Evolutionary conservation across 805 yeast species (phyloP).

Genomic region (Saccharomycopsis guyanensis): DNA sequence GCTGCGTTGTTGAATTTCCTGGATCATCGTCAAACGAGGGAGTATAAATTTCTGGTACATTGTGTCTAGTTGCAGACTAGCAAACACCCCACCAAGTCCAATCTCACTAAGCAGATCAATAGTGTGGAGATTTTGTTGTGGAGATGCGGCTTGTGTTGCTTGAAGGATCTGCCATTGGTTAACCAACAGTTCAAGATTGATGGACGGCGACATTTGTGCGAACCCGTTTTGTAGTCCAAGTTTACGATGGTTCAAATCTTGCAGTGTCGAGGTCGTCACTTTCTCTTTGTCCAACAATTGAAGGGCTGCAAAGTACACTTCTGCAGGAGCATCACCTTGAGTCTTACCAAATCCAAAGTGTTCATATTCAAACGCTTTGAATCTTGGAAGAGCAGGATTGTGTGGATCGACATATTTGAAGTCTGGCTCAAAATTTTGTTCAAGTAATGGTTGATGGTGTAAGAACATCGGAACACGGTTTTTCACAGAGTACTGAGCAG

Average conservation of each 20-base stretch:
- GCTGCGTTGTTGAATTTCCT: constrained; percentile 3
- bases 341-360: constrained; percentile 35
- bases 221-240: constrained; percentile 30
- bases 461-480: constrained; percentile 25
- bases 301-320: constrained; percentile 31
- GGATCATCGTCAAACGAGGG: constrained; percentile 2
- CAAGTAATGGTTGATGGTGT: constrained; percentile 26
- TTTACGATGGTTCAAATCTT: constrained; percentile 1
- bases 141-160: neutral
- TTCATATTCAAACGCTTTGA: constrained; percentile 30
- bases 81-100: neutral
- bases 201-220: constrained; percentile 27
- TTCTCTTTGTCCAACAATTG: constrained; percentile 26
- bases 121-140: neutral
- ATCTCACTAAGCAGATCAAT: neutral
- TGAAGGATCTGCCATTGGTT: constrained; percentile 33
- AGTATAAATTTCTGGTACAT: constrained; percentile 11
- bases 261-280: constrained; percentile 2
- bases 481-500: constrained; percentile 25
- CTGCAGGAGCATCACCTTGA: constrained; percentile 30
- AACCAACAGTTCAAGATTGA: constrained; percentile 26
- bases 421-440: constrained; percentile 23
- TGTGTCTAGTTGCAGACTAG: neutral
- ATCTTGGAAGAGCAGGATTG: constrained; percentile 23
- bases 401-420: constrained; percentile 22